A percentile compares a stretch with the other conserved stretches of the same genome.
phyloP scores from a whole-genome alignment of 164 flowering plant genomes.

The Nelumbo lutea region DNA sequence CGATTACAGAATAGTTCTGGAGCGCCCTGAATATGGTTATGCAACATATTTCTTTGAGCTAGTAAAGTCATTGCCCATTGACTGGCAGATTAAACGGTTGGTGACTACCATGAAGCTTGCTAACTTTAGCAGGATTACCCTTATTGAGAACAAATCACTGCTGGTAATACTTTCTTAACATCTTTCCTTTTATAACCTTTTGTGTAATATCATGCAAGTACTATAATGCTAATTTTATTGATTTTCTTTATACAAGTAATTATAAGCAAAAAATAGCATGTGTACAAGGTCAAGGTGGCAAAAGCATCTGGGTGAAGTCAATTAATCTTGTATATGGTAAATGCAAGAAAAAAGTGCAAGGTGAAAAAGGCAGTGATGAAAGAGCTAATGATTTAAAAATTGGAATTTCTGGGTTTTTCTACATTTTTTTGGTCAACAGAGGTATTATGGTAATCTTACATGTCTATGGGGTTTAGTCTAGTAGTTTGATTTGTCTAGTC shows the following conservation, averaged over 20 bases:
- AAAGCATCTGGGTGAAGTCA: no score
- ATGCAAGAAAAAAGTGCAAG: no score
- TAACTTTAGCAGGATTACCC: conserved; percentile 52
- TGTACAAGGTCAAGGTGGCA: no score
- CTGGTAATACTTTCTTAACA: conserved; percentile 36
- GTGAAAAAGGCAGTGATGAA: no score
- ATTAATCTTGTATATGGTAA: no score
- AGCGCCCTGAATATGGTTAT: conserved; percentile 98
- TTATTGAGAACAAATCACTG: conserved; percentile 74
- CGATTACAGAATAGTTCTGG: conserved; percentile 76
- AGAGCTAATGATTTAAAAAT: no score
- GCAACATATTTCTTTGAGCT: conserved; percentile 96
- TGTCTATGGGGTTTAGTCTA: no score
- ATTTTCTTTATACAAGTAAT: not conserved
- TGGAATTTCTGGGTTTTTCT: no score
- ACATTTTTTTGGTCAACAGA: no score
- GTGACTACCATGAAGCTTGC: conserved; percentile 79
- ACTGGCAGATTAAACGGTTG: conserved; percentile 85
- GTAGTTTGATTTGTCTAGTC: no score
- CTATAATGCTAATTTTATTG: not conserved
- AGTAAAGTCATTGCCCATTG: conserved; percentile 47
- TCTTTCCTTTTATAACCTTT: not conserved
- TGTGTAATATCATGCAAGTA: not conserved
- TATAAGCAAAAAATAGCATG: no score
- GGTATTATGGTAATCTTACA: no score